Evolutionary conservation across 2,329 filamentous ascomycete species (phyloP), one percentile per base, ranked within the genome.

Genomic region (Monilinia fructicola): DNA sequence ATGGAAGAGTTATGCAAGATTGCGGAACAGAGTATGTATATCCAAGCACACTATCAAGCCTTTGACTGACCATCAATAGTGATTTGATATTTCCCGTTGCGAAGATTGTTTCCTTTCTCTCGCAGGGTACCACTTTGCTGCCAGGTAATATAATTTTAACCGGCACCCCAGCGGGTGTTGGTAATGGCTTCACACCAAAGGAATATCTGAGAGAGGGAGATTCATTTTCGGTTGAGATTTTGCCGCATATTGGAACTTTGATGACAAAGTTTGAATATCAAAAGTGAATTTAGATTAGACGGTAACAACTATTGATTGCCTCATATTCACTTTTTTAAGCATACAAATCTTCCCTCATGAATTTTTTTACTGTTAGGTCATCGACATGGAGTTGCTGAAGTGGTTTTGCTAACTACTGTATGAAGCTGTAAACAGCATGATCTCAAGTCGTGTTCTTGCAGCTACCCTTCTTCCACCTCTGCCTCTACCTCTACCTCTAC

Each of bases 71-170:
- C 18, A 31, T 16, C 16, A 28, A 58, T 54, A 81, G 79, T 65
- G 80, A 82, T 66, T 71, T 82, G 31, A 81, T 82, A 63, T 82
- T 82, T 73, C 79, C 75, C 28, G 79, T 87, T 14, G 78, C 81
- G 0, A 76, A 81, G 67, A 76, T 81, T 38, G 74, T 83, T 26
- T 71, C 72, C 7, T 79, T 79, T 54, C 68, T 81, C 0, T 79
- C 78, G 0, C 73, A 76, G 0, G 81, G 80, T 1, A 82, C 80
- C 0, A 82, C 81, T 0, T 69, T 82, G 0, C 72, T 77, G 28
- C 76, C 77, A n/a, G 81, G 81, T 1, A 78, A 75, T 4, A 73
- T 82, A 3, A 81, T 82, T 10, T 77, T 82, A 76, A 82, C 81
- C 0, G 81, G 81, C 5, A 83, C 81, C 0, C 81, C 80, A 2